Evolutionary conservation across 2,329 filamentous ascomycete genomes (phyloP).

Genomic region (Xenoacremonium recifei): DNA sequence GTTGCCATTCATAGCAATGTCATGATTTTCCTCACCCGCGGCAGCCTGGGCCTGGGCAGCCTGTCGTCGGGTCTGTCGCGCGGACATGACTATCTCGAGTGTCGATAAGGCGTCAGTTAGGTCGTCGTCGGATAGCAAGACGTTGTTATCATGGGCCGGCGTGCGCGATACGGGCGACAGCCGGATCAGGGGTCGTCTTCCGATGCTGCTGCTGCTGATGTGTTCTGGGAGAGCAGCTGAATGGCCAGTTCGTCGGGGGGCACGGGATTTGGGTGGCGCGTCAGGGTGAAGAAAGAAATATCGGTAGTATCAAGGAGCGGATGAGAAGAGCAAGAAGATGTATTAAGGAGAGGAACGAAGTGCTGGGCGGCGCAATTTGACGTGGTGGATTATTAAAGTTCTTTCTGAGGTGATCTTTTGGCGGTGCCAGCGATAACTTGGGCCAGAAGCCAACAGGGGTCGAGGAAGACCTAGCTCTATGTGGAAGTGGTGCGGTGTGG

Average conservation of each 20-base stretch:
- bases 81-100: slow-evolving; percentile 32
- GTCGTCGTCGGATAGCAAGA: slow-evolving; percentile 18
- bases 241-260: too few relatives aligned
- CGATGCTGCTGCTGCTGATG: slow-evolving; percentile 18
- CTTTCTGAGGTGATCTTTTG: slow-evolving; percentile 1
- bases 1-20: slow-evolving; percentile 43
- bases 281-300: background rate
- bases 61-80: slow-evolving; percentile 38
- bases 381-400: slow-evolving; percentile 12
- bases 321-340: slow-evolving; percentile 18
- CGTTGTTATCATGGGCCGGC: slow-evolving; percentile 21
- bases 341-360: slow-evolving; percentile 10
- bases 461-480: slow-evolving; percentile 26
- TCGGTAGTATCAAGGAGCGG: slow-evolving; percentile 22
- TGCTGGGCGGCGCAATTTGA: slow-evolving; percentile 10
- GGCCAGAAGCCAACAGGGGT: slow-evolving; percentile 14
- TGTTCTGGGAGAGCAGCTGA: slow-evolving; percentile 5
- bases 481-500: too few relatives aligned
- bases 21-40: slow-evolving; percentile 27
- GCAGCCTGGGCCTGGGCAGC: slow-evolving; percentile 32
- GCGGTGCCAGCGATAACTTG: slow-evolving; percentile 12
- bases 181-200: slow-evolving; percentile 19
- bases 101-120: slow-evolving; percentile 10
- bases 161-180: slow-evolving; percentile 21
- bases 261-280: too few relatives aligned